Evolutionary conservation across 805 yeast species (phyloP), one percentile per base, ranked within the genome.

Genomic region (Candida golubevii): DNA sequence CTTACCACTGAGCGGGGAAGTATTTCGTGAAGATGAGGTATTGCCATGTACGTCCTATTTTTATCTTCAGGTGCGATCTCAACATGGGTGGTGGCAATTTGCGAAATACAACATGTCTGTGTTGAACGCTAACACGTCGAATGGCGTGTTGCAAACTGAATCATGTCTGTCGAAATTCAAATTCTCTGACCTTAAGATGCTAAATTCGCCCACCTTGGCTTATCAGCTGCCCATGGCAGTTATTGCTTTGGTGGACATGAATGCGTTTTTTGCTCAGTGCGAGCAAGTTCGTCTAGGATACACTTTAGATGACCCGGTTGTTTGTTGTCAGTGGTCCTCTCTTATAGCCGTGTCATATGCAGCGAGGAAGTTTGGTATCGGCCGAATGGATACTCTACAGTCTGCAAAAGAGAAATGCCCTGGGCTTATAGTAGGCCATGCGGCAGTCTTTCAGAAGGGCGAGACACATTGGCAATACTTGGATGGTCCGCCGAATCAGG

Each of bases 231-330:
- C 91, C 2, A 67, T 91, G 9, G 73, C 96, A 0, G 85, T 85
- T 23, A 77, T 93, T 33, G 89, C 85, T 7, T 95, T 89, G 55
- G 76, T 93, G 23, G 99, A 93, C 65, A 77, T 88, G 56, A 95
- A 93, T 66, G 97, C 98, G 10, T 93, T 90, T 62, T 93, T 86
- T 64, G 96, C 99, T 0, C 99, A 93, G 59, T 93, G 84, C 28
- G 97, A 93, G 57, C 91, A 85, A 53, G 69, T 87, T 6, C 66
- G 97, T 35, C 71, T 88, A 13, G 83, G 83, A 0, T 65, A 84
- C 12, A 63, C 81, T 1, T 69, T 67, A 1, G 78, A 80, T 2
- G 90, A 82, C 49, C 97, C 99, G 0, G 84, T 93, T 1, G 97
- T 89, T 0, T 90, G 97, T 61, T 88, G 88, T 5, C 99, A 93